Base-by-base conservation (phyloP, 257 asterid genomes). In the Voacanga thouarsii region DNA sequence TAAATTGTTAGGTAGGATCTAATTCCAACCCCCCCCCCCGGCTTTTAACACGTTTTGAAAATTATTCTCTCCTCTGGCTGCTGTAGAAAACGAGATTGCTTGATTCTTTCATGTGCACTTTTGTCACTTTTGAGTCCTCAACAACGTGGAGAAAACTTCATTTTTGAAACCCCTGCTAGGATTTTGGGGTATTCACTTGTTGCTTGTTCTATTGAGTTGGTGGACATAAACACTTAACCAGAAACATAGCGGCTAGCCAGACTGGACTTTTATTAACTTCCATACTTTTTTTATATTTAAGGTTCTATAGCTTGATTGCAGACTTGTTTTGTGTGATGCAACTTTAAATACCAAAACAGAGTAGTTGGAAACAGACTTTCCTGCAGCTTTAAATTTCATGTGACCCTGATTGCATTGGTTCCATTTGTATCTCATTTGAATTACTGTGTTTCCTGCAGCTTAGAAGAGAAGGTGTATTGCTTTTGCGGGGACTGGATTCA, bases 401-500 rank as follows among this genome's bases (percentile, higher is more conserved):
- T 33, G 37, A 33, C 37, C 37, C 37, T 33, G 19, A 23, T 4
- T 56, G 51, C 50, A 28, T 23, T 24, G 50, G 15, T 78, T n/a
- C 23, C 10, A 21, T 33, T 5, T 24, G 63, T 11, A 63, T 5
- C 80, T 73, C 60, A 73, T 30, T 71, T 74, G 75, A 44, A 67
- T 66, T 28, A 26, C 19, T 59, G 59, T 83, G 71, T 68, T 74
- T 78, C 80, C 26, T 87, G 93, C 92, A 91, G 99, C 86, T 93
- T 66, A 90, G 89, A 87, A 88, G 98, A 83, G 97, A 93, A 49
- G 99, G 98, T 5, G 92, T 95, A 23, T 82, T 95, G 50, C 88
- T 95, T 37, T 80, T 95, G 57, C 96, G 98, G 44, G 92, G 99
- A 78, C 80, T 95, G 51, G 99, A 95, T 84, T 93, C 99, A 28